Evolutionary conservation across 257 asterid genomes (phyloP), one percentile per base, ranked within the genome.

Genomic region (Solanum pinnatisectum): DNA sequence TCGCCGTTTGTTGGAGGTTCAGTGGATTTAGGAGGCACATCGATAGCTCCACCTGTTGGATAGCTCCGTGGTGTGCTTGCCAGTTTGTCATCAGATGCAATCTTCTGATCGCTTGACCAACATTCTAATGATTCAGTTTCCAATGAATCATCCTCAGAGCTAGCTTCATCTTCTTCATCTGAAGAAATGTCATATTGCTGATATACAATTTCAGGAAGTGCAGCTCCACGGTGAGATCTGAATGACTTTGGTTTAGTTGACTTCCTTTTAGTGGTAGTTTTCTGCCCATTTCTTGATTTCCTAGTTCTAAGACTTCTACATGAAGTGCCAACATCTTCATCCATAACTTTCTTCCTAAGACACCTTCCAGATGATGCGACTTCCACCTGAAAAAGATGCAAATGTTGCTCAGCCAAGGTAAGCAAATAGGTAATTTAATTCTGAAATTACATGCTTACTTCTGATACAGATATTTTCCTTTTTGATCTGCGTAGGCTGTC

Each of bases 181-280:
- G 94, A 91, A 86, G 98, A 95, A 84, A 90, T 86, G 92, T 94
- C 98, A 30, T 92, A 85, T 74, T 90, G 86, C 87, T 92, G 93
- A 74, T 92, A 89, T 68, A 93, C 94, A 85, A 81, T 87, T n/a
- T 96, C 98, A 91, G 92, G 92, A 49, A 93, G 96, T 71, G 94
- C 95, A 14, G 97, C 96, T 89, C 90, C 90, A 88, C 98, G 93
- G 88, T 93, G 98, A 87, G 98, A 93, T 92, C 98, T 94, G 83
- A 72, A 90, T 88, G 94, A 84, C 92, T 93, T 96, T 46, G 91
- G 87, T 89, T 89, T 88, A 83, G 93, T 39, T 77, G 92, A 90
- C 87, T 96, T 95, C 91, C 81, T 92, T 84, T 87, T 93, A 40
- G 97, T 93, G 83, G 92, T 71, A 86, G 78, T 42, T 87, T 91